Evolutionary conservation across 78 protist species (phyloP).

Genomic region (slime mould (Dictyostelium discoideum)): DNA sequence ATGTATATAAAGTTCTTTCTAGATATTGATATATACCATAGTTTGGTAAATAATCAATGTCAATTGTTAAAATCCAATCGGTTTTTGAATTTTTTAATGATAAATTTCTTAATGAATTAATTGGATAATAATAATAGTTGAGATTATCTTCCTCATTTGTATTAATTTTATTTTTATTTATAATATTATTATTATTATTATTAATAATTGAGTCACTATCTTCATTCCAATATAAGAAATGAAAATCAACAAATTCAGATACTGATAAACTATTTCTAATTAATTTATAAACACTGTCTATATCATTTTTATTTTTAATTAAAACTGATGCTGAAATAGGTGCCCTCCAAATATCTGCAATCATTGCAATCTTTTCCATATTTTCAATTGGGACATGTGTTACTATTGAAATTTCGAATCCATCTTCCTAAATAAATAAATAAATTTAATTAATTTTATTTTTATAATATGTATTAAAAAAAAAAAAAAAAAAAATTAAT

Average conservation of each 20-base stretch:
- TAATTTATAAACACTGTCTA: not conserved
- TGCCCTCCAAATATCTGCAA: constrained; percentile 64
- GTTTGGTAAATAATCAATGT: constrained; percentile 33
- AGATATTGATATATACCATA: not conserved
- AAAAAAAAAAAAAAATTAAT: not conserved
- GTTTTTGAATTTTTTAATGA: constrained; percentile 13
- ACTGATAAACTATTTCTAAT: constrained; percentile 2
- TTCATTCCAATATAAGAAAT: constrained; percentile 22
- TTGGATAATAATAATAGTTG: constrained; percentile 30
- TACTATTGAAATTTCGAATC: constrained; percentile 12
- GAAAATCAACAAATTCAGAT: constrained; percentile 27
- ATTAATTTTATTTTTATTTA: not conserved
- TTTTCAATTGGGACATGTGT: constrained; percentile 52
- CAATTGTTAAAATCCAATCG: constrained; percentile 39
- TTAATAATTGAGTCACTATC: not conserved
- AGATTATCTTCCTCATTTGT: not conserved
- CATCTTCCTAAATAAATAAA: not conserved
- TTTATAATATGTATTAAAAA: not conserved
- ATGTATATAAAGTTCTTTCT: not conserved
- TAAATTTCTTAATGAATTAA: constrained; percentile 42
- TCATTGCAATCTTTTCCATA: constrained; percentile 20
- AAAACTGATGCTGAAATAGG: constrained; percentile 47
- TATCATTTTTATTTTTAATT: not conserved
- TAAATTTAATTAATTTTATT: too few species aligned
- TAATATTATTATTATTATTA: not conserved